Conservation (phyloP, 257 asterid species). For the Vinca minor region DNA sequence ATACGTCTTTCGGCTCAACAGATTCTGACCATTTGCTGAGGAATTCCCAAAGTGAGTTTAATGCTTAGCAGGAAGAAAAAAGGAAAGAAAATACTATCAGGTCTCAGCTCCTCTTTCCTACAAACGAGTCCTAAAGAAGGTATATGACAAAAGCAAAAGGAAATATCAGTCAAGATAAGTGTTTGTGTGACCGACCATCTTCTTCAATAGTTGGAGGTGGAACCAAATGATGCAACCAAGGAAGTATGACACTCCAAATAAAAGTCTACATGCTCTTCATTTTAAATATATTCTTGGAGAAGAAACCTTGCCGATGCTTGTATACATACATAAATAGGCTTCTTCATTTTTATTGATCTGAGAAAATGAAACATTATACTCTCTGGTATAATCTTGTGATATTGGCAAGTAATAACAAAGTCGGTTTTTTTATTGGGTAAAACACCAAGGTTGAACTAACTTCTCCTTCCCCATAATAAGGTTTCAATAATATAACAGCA, state of each 20-base stretch:
- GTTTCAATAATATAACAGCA: too few relatives aligned
- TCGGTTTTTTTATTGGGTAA: neutral
- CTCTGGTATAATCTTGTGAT: neutral
- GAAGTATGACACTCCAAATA: neutral
- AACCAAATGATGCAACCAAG: neutral
- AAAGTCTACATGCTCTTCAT: neutral
- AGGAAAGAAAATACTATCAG: neutral
- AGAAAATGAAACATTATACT: neutral
- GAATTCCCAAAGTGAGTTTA: neutral
- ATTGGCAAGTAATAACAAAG: neutral
- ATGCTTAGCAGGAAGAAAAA: neutral
- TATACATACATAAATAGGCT: neutral
- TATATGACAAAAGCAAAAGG: neutral
- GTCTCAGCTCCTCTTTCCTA: neutral
- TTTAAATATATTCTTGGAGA: neutral
- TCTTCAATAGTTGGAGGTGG: neutral
- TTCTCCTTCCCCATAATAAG: neutral
- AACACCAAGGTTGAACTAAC: neutral
- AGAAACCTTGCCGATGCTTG: neutral
- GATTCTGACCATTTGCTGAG: neutral
- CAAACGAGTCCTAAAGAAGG: neutral
- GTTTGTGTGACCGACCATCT: neutral
- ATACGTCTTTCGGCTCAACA: too few relatives aligned
- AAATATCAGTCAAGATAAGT: neutral
- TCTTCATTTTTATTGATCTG: too few relatives aligned